Evolutionary conservation across 371 early-diverging fungal species (phyloP), one percentile per base, ranked within the genome.

Genomic region (Gilbertella persicaria): DNA sequence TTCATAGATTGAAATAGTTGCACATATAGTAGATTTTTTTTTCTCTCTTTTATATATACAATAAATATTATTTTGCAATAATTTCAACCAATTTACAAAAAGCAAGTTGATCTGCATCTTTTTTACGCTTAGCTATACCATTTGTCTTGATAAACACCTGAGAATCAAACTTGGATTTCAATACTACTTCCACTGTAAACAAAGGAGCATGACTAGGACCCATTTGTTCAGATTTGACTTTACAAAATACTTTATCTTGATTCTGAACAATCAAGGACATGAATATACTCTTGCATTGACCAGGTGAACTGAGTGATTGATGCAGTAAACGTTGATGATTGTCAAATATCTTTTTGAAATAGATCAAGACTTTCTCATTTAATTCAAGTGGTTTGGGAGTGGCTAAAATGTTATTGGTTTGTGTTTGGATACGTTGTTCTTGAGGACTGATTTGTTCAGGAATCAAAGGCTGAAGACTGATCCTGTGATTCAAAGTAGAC

Each of bases 31-130:
- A 3, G 2, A 33, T 33, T 33, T 5, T 13, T 33, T 33, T 33
- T 6, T 2, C 10, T 5, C 8, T 33, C 33, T 9, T 8, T 33
- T 33, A 13, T 28, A 28, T 28, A 28, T 28, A 28, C 28, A 5
- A 28, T 28, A 9, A 28, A 4, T 5, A 28, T 28, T 9, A 28
- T 5, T 5, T 28, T 5, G 28, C 28, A 28, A 28, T 28, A 5
- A 9, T 28, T 28, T 47, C 21, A 35, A 47, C 39, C 16, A 56
- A 19, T 23, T 30, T 50, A 2, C 36, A 36, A 21, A 44, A 57
- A 12, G 57, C 57, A 5, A 29, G 28, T 6, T 43, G 35, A 24
- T 57, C 57, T 0, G 57, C 57, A 13, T 57, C 50, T 23, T 38
- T 50, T 29, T 57, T 57, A 17, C 20, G 43, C 20, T 26, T 28